phyloP scores from a whole-genome alignment of 1,139 yeast species.

The Nakaseomyces bracarensis region DNA sequence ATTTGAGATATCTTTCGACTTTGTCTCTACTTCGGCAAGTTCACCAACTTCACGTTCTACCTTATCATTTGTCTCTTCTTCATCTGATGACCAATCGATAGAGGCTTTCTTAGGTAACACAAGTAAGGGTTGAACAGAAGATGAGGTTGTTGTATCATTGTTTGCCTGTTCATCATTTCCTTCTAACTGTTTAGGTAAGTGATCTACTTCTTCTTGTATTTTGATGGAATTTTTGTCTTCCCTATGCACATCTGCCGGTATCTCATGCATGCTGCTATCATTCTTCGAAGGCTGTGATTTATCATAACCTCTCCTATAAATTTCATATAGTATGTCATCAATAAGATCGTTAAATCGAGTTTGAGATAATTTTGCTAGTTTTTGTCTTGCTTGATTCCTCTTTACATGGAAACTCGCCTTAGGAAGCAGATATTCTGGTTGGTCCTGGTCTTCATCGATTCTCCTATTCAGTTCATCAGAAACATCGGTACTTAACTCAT shows the following conservation, averaged over 20 bases:
- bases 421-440: slow-evolving; percentile 60
- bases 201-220: too few species aligned
- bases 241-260: too few species aligned
- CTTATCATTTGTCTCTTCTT: slow-evolving; percentile 37
- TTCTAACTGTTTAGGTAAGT: too few species aligned
- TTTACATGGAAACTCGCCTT: slow-evolving; percentile 79
- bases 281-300: not conserved
- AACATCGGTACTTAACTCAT: slow-evolving; percentile 86
- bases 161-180: not conserved
- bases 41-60: not conserved
- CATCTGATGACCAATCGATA: slow-evolving; percentile 77
- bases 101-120: slow-evolving; percentile 73
- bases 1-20: slow-evolving; percentile 3
- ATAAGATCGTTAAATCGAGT: slow-evolving; percentile 82
- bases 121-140: slow-evolving; percentile 44
- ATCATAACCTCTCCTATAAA: slow-evolving; percentile 57
- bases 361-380: slow-evolving; percentile 76
- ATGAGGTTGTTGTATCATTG: slow-evolving; percentile 9
- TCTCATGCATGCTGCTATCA: too few species aligned
- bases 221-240: too few species aligned
- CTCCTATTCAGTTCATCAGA: slow-evolving; percentile 83
- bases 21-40: slow-evolving; percentile 2
- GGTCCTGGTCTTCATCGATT: slow-evolving; percentile 42
- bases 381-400: slow-evolving; percentile 91
- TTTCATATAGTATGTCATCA: slow-evolving; percentile 80